Percentiles rank a stretch among this genome's conserved stretches.
Conservation (phyloP, 352 stramenopile genomes). For the Blastocystis hominis region DNA sequence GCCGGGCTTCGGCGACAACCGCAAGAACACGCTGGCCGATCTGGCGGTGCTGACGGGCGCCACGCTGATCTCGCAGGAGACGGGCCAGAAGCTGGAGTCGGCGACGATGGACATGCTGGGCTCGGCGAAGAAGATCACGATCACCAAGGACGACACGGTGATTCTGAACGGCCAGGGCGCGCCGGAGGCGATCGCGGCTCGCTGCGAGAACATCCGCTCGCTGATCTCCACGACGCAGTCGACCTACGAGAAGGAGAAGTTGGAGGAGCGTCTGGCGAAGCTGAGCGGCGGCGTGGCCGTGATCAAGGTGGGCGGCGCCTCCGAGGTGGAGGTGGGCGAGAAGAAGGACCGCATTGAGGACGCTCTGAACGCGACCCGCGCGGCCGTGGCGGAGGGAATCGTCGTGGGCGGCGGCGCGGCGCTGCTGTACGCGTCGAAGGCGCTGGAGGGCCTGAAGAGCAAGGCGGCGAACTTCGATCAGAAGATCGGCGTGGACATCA, state of each 20-base stretch:
- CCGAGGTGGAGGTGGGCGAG: conserved; percentile 94
- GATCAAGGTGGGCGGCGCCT: conserved; percentile 96
- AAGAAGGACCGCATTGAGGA: conserved; percentile 99
- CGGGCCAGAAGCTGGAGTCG: conserved; percentile 94
- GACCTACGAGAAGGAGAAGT: conserved; percentile 99
- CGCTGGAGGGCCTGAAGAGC: conserved; percentile 69
- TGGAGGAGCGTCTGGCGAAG: conserved; percentile 97
- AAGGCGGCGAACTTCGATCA: conserved; percentile 61
- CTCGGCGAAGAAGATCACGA: conserved; percentile 81
- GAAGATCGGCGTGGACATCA: conserved; percentile 60
- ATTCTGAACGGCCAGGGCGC: conserved; percentile 87
- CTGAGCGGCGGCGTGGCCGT: conserved; percentile 93
- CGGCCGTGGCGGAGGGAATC: conserved; percentile 95
- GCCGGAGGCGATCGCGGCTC: conserved; percentile 83
- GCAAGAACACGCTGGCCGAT: conserved; percentile 97
- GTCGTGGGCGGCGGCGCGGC: conserved; percentile 92
- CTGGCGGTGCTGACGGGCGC: conserved; percentile 93
- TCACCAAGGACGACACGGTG: conserved; percentile 98
- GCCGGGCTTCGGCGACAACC: conserved; percentile 98
- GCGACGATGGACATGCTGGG: conserved; percentile 85
- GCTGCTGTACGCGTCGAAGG: conserved; percentile 85
- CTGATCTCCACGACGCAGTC: conserved; percentile 89
- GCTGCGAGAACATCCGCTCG: conserved; percentile 83
- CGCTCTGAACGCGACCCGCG: conserved; percentile 95
- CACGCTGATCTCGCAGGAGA: conserved; percentile 93